Conservation (phyloP, 1,139 yeast genomes). For the Pichia sp. region DNA sequence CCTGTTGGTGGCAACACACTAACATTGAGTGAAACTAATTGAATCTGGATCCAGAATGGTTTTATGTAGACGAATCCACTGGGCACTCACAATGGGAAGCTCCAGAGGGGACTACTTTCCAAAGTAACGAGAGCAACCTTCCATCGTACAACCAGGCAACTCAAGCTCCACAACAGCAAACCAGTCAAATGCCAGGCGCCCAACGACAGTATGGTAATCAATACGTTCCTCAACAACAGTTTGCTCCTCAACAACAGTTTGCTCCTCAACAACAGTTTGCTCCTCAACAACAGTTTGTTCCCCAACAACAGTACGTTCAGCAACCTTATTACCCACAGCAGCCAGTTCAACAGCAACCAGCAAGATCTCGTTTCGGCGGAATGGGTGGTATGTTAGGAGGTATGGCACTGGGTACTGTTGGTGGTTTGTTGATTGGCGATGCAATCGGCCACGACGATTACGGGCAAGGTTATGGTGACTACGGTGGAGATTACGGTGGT, state of each 20-base stretch:
- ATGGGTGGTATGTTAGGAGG: conserved; percentile 31
- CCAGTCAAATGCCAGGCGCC: conserved; percentile 9
- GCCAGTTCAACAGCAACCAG: conserved; percentile 13
- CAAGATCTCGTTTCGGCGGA: conserved; percentile 23
- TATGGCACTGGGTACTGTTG: conserved; percentile 30
- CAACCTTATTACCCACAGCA: conserved; percentile 15
- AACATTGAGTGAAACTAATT: neutral
- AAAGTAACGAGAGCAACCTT: conserved; percentile 21
- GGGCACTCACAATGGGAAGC: conserved; percentile 89
- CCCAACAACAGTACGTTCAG: conserved; percentile 16
- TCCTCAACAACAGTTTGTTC: conserved; percentile 19
- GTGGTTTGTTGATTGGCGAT: conserved; percentile 26
- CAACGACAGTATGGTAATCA: conserved; percentile 4
- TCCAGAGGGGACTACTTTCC: conserved; percentile 56
- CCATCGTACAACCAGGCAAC: conserved; percentile 27
- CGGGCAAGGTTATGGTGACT: conserved; percentile 10
- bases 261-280: conserved; percentile 21
- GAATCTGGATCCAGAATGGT: conserved; percentile 39
- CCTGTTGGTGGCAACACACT: neutral
- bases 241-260: conserved; percentile 20
- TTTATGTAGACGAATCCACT: conserved; percentile 67
- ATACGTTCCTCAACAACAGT: conserved; percentile 16
- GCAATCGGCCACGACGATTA: neutral
- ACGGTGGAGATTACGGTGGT: conserved; percentile 22
- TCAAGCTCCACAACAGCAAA: conserved; percentile 21